Base-by-base conservation (phyloP, 2,329 filamentous ascomycete genomes). In the Trichoderma sp. region DNA sequence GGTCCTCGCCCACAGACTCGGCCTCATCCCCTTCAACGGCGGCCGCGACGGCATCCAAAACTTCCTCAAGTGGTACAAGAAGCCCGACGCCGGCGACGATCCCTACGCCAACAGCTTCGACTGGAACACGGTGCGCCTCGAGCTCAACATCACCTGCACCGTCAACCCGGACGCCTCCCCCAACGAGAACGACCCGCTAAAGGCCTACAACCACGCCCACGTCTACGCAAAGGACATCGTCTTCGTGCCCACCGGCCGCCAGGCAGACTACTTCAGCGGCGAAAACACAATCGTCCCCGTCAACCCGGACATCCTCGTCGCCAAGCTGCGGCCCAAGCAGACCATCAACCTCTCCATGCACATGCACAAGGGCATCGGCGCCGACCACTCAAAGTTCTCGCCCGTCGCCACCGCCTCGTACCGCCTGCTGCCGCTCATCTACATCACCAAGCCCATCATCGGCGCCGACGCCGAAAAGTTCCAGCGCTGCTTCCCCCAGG, bases 311-410 rank as follows among this genome's bases (percentile, higher is more conserved):
- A 97, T 99, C 70, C 83, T 99, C 67, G 89, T 99, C 76, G 93
- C 93, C 69, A 99, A 99, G 83, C 83, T 99, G 79, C 89, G 95
- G 32, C 95, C 96, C 0, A 92, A 91, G 5, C 96, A 99, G 83
- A 87, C 88, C 73, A 92, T 99, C 74, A 86, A 92, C 75, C 84
- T 97, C 70, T 89, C 92, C 72, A 91, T 97, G 86, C 94, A 98
- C 83, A 95, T 94, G 82, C 89, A 97, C 81, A 97, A 97, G 82
- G 95, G 96, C 69, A 89, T 96, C 72, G 95, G 95, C 57, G 89
- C 90, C 71, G 95, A 99, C 80, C 95, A 99, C 79, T 91, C 95
- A 73, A 99, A 99, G 80, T 99, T 95, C 83, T 97, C 93, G 0
- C 95, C 95, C 56, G 95, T 98, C 39, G 94, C 94, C 3, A 97